Evolutionary conservation across 495 filamentous ascomycete genomes (phyloP), one percentile per base, ranked within the genome.

Genomic region (Neurospora sp.): DNA sequence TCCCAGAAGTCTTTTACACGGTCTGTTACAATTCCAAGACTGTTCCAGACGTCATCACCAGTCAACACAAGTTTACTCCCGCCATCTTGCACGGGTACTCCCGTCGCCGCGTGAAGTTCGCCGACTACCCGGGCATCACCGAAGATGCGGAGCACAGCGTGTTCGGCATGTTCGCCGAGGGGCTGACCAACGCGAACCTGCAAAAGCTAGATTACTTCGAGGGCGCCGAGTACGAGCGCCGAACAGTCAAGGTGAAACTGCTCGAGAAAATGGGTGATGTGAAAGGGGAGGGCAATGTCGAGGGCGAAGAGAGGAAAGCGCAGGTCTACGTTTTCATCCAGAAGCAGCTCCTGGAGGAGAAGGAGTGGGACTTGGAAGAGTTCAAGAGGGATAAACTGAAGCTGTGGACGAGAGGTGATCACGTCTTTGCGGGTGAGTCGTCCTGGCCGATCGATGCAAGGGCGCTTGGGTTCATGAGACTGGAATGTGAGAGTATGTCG

Each of bases 41-140:
- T 42, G 74, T 77, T 0, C 75, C 77, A 1, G 41, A 69, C 0
- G 73, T 70, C n/a, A 75, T 81, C 71, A 39, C 68, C 0, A 80
- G 84, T 31, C 83, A 87, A 18, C 85, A 96, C 72, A 85, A 77
- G 4, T 89, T 93, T 81, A 83, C 86, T 4, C 93, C 93, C 0
- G 95, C 96, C 20, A 82, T 97, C 45, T 87, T 99, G 9, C 89
- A 89, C 74, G 85, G 87, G 9, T 91, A 89, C 81, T 87, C 86
- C 70, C 91, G 94, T 10, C 91, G 91, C 38, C 81, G 84, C 9
- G 81, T 86, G 1, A 39, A 70, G 40, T 61, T 80, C 39, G 90
- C 87, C 65, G 93, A 96, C 81, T 99, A 97, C 78, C 96, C 96
- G 0, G 95, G 90, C n/a, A 92, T 99, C 40, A 82, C 90, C 2